Evolutionary conservation across 805 yeast genomes (phyloP).

Genomic region (Cyberlindnera euphorbiae): DNA sequence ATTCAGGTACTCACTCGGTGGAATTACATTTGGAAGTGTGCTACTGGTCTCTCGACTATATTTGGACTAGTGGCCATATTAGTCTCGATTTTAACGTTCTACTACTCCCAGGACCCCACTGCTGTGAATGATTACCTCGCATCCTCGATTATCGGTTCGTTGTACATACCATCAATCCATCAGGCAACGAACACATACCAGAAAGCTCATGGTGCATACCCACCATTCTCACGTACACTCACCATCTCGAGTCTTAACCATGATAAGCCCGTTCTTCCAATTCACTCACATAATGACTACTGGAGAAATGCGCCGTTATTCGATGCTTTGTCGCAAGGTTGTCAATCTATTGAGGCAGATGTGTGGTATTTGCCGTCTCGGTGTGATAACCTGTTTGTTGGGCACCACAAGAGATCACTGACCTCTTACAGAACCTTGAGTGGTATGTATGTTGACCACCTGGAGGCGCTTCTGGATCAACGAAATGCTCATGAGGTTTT

Average conservation of each 20-base stretch:
- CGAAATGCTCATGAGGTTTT: conserved; percentile 30
- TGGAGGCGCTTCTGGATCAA: conserved; percentile 41
- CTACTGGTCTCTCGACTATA: conserved; percentile 1
- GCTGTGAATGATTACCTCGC: conserved; percentile 8
- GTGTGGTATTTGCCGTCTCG: conserved; percentile 39
- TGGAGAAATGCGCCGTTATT: conserved; percentile 55
- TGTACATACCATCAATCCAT: neutral
- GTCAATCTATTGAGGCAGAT: conserved; percentile 62
- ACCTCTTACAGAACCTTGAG: conserved; percentile 40
- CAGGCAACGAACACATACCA: neutral
- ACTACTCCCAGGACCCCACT: conserved; percentile 9
- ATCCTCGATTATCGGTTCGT: conserved; percentile 1
- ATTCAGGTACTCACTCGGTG: conserved; percentile 1
- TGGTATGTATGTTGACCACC: conserved; percentile 47
- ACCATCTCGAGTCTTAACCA: conserved; percentile 8
- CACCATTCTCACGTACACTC: neutral
- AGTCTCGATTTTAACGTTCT: conserved; percentile 2
- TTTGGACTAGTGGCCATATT: conserved; percentile 1
- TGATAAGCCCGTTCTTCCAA: conserved; percentile 23
- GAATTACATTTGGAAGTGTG: conserved; percentile 7
- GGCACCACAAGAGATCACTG: conserved; percentile 51
- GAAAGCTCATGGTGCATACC: neutral
- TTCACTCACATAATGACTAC: conserved; percentile 71
- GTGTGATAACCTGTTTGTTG: conserved; percentile 46
- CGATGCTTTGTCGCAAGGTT: conserved; percentile 50